A percentile compares a stretch with the other conserved stretches of the same genome.
Evolutionary conservation across 2,329 filamentous ascomycete species (phyloP).

Genomic region (Ceratocystis diversiconidia): DNA sequence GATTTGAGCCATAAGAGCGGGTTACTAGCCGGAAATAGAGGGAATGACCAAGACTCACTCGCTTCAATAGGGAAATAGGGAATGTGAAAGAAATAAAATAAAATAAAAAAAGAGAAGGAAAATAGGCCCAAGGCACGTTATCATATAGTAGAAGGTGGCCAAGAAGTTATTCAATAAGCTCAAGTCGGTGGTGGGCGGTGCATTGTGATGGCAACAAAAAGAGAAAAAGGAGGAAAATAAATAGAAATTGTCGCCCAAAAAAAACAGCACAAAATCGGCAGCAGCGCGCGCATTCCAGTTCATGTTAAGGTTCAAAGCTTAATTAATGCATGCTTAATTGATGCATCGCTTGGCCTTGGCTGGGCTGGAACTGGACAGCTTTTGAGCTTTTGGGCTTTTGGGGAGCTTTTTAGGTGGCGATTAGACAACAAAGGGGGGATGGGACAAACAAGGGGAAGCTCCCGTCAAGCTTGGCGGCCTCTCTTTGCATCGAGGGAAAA

Average conservation of each 20-base stretch:
- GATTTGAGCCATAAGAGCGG: background rate
- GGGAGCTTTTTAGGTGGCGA: background rate
- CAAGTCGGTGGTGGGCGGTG: background rate
- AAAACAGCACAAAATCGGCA: background rate
- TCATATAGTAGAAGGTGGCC: background rate
- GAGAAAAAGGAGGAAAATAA: background rate
- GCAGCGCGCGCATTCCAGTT: background rate
- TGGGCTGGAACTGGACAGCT: background rate
- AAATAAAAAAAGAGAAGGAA: background rate
- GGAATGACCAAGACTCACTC: background rate
- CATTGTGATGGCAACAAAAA: background rate
- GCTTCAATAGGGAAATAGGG: background rate
- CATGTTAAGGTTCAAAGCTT: background rate
- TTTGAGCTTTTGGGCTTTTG: too few species aligned
- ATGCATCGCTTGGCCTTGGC: background rate
- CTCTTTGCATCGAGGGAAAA: background rate
- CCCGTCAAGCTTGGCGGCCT: background rate
- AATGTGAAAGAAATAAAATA: background rate
- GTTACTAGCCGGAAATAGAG: background rate
- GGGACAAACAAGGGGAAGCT: background rate
- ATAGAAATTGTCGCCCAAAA: background rate
- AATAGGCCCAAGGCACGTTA: background rate
- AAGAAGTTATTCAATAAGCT: background rate
- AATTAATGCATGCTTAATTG: constrained; percentile 9
- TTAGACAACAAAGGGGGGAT: background rate